Conservation (phyloP, 1,284 basidiomycete species). For the Singerocomus inundabilis region DNA sequence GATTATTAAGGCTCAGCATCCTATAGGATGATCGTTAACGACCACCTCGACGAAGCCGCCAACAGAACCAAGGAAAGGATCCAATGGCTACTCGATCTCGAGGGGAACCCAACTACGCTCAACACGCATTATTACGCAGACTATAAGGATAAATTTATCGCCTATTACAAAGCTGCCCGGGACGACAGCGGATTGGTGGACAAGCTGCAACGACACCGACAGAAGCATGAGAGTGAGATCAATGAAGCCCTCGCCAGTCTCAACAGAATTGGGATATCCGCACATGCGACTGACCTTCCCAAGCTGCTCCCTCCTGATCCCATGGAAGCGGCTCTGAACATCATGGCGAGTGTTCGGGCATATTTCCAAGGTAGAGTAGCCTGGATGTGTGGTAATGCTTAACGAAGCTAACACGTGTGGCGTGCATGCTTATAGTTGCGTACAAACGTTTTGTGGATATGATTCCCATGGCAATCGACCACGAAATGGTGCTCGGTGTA, state of each 20-base stretch:
- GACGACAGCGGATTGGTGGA: conserved; percentile 31
- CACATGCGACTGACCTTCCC: conserved; percentile 44
- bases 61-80: conserved; percentile 42
- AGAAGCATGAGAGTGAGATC: neutral
- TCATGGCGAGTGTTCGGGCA: conserved; percentile 70
- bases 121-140: conserved; percentile 58
- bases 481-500: conserved; percentile 51
- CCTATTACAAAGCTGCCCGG: conserved; percentile 45
- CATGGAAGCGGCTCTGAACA: conserved; percentile 54
- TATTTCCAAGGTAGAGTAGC: conserved; percentile 62
- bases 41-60: conserved; percentile 46
- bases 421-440: conserved; percentile 44
- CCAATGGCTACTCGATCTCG: conserved; percentile 52
- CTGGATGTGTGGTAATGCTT: too few species aligned
- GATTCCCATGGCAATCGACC: conserved; percentile 62
- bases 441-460: conserved; percentile 69
- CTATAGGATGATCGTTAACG: conserved; percentile 44
- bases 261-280: conserved; percentile 42
- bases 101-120: conserved; percentile 51
- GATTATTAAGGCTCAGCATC: neutral
- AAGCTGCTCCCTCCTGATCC: conserved; percentile 54
- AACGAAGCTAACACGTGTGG: neutral
- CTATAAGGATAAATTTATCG: conserved; percentile 57
- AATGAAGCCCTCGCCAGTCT: conserved; percentile 42
- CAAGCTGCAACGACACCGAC: conserved; percentile 12